phyloP scores from a whole-genome alignment of 2,329 filamentous ascomycete genomes.

The Fusarium sp. region DNA sequence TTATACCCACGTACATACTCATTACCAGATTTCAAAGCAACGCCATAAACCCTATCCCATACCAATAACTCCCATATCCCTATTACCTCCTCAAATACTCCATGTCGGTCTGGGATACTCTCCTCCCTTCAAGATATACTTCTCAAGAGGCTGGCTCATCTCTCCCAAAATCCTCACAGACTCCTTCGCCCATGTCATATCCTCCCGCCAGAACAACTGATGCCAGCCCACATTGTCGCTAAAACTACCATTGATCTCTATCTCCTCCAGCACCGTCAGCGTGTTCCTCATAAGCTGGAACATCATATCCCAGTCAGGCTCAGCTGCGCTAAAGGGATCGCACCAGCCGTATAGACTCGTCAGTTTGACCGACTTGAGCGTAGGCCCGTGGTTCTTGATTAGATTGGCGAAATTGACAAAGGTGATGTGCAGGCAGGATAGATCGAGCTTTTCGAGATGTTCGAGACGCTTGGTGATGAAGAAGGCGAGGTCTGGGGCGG shows the following conservation, averaged over 20 bases:
- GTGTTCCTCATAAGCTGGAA: constrained; percentile 26
- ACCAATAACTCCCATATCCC: background rate
- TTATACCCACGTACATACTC: background rate
- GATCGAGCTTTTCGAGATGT: constrained; percentile 34
- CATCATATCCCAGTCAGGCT: constrained; percentile 32
- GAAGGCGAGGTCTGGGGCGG: constrained; percentile 26
- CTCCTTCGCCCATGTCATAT: background rate
- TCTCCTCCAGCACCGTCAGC: constrained; percentile 7
- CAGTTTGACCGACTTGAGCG: constrained; percentile 27
- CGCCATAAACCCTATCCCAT: background rate
- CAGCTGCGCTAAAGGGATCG: constrained; percentile 2
- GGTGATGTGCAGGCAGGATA: constrained; percentile 20
- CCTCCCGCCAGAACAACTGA: constrained; percentile 18
- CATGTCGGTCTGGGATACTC: constrained; percentile 30
- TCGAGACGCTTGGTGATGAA: constrained; percentile 29
- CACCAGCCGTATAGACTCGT: constrained; percentile 17
- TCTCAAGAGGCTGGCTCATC: constrained; percentile 21
- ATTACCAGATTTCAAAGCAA: too few species aligned
- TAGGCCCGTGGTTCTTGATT: constrained; percentile 22
- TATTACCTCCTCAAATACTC: background rate
- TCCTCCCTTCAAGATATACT: constrained; percentile 32
- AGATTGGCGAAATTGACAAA: constrained; percentile 33
- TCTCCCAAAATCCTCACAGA: background rate
- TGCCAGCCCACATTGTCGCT: constrained; percentile 26
- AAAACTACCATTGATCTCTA: constrained; percentile 23